phyloP scores from a whole-genome alignment of 371 early-diverging fungal genomes.

The Chytridium lagenaria region DNA sequence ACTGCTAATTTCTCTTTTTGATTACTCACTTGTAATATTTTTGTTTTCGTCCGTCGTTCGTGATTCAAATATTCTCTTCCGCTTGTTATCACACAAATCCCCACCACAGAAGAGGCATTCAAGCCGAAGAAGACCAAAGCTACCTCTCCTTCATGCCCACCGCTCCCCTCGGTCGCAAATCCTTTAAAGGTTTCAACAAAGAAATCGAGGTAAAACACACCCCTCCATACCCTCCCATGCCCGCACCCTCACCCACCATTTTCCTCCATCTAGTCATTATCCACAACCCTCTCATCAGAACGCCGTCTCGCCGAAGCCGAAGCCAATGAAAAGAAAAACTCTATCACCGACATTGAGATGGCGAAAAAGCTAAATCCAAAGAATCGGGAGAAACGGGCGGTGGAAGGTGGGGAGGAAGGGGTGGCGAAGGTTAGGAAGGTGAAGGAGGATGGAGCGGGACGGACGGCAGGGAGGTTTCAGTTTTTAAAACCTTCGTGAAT shows the following conservation, averaged over 20 bases:
- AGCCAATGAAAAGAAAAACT: background rate
- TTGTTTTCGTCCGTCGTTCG: too few relatives aligned
- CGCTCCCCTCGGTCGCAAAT: background rate
- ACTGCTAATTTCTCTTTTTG: too few relatives aligned
- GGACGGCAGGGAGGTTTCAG: slow-evolving; percentile 3
- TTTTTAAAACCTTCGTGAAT: slow-evolving; percentile 1
- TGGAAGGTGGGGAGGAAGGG: background rate
- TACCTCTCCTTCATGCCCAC: background rate
- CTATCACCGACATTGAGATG: slow-evolving; percentile 3
- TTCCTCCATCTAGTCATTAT: too few relatives aligned
- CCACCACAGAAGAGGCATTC: background rate
- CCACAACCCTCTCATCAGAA: too few relatives aligned
- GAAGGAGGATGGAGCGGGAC: background rate
- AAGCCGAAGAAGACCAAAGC: slow-evolving; percentile 10
- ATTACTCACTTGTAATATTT: too few relatives aligned
- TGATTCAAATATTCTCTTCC: too few relatives aligned
- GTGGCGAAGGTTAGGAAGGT: too few relatives aligned
- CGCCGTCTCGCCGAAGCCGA: too few relatives aligned
- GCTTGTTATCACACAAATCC: too few relatives aligned
- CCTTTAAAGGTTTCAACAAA: slow-evolving; percentile 10
- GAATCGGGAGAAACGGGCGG: background rate
- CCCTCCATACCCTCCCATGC: background rate
- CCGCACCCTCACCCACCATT: background rate
- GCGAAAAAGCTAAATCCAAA: background rate
- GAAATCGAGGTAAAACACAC: background rate